Percentiles rank a stretch among this genome's conserved stretches.
Conservation (phyloP, 2,329 filamentous ascomycete species). For the Xylaria sp. region DNA sequence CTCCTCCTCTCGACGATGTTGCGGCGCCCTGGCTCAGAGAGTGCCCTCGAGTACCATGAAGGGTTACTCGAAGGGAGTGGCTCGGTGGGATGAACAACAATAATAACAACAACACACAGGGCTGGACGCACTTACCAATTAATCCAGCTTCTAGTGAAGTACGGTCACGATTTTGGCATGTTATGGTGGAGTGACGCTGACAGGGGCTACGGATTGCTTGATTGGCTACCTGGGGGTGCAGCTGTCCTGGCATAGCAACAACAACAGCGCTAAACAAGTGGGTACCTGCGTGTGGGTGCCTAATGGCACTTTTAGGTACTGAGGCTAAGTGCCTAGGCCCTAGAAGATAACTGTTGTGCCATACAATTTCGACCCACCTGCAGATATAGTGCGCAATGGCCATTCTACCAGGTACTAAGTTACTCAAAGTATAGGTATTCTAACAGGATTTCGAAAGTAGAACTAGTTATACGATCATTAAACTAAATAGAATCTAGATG, state of each 20-base stretch:
- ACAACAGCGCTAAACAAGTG: conserved; percentile 42
- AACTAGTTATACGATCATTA: no score
- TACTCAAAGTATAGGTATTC: no score
- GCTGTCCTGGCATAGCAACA: conserved; percentile 54
- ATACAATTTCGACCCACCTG: no score
- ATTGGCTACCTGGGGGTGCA: conserved; percentile 51
- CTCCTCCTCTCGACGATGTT: conserved; percentile 37
- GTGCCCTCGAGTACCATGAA: conserved; percentile 40
- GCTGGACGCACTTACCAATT: conserved; percentile 36
- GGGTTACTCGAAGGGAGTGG: conserved; percentile 43
- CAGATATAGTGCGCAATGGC: neutral
- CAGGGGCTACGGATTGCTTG: conserved; percentile 40
- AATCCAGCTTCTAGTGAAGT: conserved; percentile 37
- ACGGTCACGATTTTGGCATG: conserved; percentile 53
- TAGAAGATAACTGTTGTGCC: no score
- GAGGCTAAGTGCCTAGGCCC: neutral
- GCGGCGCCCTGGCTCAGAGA: conserved; percentile 41
- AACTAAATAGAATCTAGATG: no score
- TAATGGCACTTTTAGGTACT: conserved; percentile 11
- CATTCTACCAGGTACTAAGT: no score
- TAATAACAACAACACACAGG: conserved; percentile 32
- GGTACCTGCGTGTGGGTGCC: conserved; percentile 12
- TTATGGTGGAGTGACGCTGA: conserved; percentile 54
- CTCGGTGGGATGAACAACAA: conserved; percentile 38
- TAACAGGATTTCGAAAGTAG: no score